A percentile compares a stretch with the other conserved stretches of the same genome.
phyloP scores from a whole-genome alignment of 2,329 filamentous ascomycete species.

The Teratosphaeria nubilosa region DNA sequence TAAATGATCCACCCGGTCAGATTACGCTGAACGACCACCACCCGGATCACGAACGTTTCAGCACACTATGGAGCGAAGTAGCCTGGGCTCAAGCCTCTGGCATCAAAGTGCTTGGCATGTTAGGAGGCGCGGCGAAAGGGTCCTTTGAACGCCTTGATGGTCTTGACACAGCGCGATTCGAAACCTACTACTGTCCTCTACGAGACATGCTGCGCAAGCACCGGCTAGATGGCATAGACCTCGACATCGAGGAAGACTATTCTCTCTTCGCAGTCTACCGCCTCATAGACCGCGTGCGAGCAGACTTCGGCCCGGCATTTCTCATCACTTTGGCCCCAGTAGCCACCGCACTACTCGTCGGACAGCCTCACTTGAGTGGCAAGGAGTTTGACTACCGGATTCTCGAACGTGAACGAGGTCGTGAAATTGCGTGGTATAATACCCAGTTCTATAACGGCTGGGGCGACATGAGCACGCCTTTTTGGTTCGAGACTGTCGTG shows the following conservation, averaged over 20 bases:
- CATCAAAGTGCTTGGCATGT: conserved; percentile 74
- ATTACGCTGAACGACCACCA: conserved; percentile 73
- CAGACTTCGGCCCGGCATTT: conserved; percentile 60
- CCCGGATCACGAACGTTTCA: conserved; percentile 53
- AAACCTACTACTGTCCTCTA: conserved; percentile 62
- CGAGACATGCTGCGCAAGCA: conserved; percentile 52
- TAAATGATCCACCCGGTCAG: conserved; percentile 57
- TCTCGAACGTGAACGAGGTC: conserved; percentile 57
- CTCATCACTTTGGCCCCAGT: conserved; percentile 76
- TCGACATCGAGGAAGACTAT: conserved; percentile 72
- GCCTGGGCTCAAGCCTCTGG: conserved; percentile 60
- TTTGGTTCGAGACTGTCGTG: conserved; percentile 44
- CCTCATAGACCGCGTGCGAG: conserved; percentile 38
- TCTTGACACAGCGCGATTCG: conserved; percentile 53
- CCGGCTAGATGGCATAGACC: conserved; percentile 59
- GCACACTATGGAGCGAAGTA: conserved; percentile 70
- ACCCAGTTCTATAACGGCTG: conserved; percentile 90
- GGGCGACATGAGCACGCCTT: conserved; percentile 51
- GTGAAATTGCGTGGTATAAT: conserved; percentile 75
- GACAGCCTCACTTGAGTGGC: conserved; percentile 58
- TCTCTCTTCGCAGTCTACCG: conserved; percentile 52
- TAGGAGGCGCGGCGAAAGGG: conserved; percentile 74
- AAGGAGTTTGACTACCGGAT: conserved; percentile 60
- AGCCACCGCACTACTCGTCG: conserved; percentile 57
- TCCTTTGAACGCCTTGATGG: conserved; percentile 53